A percentile compares a stretch with the other conserved stretches of the same genome.
These are phyloP conservation scores for Ambrosiella xylebori DNA, from an alignment of 2,329 filamentous ascomycete species.

Conservation along the genomic window DNA sequence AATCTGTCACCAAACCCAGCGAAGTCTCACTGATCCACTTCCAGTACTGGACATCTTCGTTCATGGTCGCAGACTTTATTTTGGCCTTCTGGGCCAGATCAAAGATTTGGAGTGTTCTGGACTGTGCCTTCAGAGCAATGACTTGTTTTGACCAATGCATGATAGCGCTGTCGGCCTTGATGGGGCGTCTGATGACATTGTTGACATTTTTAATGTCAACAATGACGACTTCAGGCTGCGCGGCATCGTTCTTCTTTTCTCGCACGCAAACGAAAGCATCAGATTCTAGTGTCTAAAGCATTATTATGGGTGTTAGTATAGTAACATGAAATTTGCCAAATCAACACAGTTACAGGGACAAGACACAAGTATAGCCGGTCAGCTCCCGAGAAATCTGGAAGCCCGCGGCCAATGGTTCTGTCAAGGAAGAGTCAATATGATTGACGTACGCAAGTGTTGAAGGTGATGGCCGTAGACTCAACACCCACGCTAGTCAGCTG, in stretches of 20 bases:
- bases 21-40: slow-evolving; percentile 91
- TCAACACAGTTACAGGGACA: too few relatives aligned
- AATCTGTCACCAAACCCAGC: slow-evolving; percentile 79
- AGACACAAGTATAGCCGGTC: too few relatives aligned
- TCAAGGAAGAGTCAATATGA: too few relatives aligned
- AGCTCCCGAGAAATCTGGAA: too few relatives aligned
- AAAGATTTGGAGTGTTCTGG: slow-evolving; percentile 91
- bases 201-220: slow-evolving; percentile 95
- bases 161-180: slow-evolving; percentile 98
- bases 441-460: slow-evolving; percentile 57
- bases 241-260: slow-evolving; percentile 73
- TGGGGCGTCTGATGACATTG: slow-evolving; percentile 83
- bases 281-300: slow-evolving; percentile 76
- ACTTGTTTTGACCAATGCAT: slow-evolving; percentile 98
- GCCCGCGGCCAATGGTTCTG: too few relatives aligned
- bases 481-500: slow-evolving; percentile 39
- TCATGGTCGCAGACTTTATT: slow-evolving; percentile 92
- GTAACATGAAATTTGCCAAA: too few relatives aligned
- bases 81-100: slow-evolving; percentile 85
- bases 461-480: slow-evolving; percentile 44
- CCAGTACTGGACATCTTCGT: slow-evolving; percentile 96
- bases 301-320: too few relatives aligned
- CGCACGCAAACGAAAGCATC: slow-evolving; percentile 92
- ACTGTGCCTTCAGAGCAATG: slow-evolving; percentile 90
- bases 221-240: slow-evolving; percentile 88